phyloP scores from a whole-genome alignment of 306 rosid genomes.

The Sphenostylis stenocarpa region DNA sequence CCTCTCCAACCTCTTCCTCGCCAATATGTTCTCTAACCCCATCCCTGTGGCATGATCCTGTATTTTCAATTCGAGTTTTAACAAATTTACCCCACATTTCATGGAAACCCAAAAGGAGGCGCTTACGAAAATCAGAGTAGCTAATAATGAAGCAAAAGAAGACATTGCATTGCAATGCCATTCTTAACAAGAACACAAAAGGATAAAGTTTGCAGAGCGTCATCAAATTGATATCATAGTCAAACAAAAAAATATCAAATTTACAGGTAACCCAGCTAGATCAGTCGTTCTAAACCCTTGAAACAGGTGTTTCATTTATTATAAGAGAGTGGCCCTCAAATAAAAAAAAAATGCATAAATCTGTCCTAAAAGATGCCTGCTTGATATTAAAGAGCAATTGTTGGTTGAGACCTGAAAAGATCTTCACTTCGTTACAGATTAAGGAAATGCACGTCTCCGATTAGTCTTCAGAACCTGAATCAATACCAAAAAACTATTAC shows the following conservation, averaged over 20 bases:
- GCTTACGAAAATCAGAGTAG: not conserved
- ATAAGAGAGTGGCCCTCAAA: not conserved
- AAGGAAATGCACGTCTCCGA: not conserved
- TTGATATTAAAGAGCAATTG: not conserved
- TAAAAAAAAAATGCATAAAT: not conserved
- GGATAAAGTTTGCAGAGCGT: not conserved
- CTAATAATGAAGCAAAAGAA: not conserved
- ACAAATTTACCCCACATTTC: not conserved
- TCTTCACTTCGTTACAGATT: not conserved
- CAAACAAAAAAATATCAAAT: not conserved
- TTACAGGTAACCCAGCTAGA: not conserved
- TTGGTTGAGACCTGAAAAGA: not conserved
- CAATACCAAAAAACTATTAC: not conserved
- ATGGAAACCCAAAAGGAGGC: not conserved
- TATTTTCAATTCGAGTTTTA: not conserved
- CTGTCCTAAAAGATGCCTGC: not conserved
- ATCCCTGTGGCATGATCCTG: not conserved
- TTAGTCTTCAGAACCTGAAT: slow-evolving; percentile 18
- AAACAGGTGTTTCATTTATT: not conserved
- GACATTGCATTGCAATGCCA: not conserved
- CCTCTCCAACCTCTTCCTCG: not conserved
- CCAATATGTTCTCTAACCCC: not conserved
- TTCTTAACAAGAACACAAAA: too few species aligned
- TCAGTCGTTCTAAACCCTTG: not conserved
- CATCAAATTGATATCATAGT: not conserved